Base-by-base conservation (phyloP, 345 rosid genomes). In the Kernera saxatilis region DNA sequence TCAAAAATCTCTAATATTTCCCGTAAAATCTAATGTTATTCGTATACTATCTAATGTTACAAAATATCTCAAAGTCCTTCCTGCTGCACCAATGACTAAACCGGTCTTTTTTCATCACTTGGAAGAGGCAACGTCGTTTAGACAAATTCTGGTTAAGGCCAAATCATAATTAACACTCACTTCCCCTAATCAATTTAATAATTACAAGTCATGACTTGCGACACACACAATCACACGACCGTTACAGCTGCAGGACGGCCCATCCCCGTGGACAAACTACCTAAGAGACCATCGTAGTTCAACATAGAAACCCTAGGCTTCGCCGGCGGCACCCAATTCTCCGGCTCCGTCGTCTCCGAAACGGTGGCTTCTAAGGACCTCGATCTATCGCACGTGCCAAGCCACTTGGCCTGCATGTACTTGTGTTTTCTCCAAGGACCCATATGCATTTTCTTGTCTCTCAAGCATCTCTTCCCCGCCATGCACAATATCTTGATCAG, bases 351-450 rank as follows among this genome's bases (percentile, higher is more conserved):
- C 55, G 80, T 83, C 68, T 58, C 82, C 0, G 83, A 49, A 18
- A 26, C 58, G 8, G 64, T 55, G 1, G 50, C 70, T 45, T 74
- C 82, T 50, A 77, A 51, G 13, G 74, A 35, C 18, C 46, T 46
- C n/a, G 78, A 46, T 46, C 69, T 79, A 29, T 85, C 84, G 37
- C 83, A 81, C 3, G 80, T 74, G 10, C 97, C 91, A 0, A 89
- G 55, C 98, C 97, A 90, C 76, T 93, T 93, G 2, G 93, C 92
- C 59, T 88, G 90, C 96, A 93, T 84, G 76, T 88, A 93, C 78
- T 84, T 87, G 45, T 86, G 84, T 82, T 85, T 93, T 70, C 98
- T 87, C 97, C 97, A 90, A 8, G 98, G 98, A 39, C 83, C 96
- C 79, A 93, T 55, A 69, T 93, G 94, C 85, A 90, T 90, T 64